Base-by-base conservation (phyloP, 768 basidiomycete genomes). In the Aureoboletus auriporus region DNA sequence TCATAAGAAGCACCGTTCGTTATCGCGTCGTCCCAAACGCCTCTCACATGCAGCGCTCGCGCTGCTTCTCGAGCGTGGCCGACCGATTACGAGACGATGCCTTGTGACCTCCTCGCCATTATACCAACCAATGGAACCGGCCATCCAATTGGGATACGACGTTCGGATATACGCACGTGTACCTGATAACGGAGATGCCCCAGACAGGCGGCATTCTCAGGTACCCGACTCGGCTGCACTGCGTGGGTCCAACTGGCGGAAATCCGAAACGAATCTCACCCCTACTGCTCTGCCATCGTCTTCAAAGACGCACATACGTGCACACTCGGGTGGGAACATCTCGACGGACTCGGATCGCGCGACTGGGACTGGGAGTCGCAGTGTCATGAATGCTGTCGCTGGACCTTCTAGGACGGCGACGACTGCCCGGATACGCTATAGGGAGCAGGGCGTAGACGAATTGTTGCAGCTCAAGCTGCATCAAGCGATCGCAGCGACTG, bases 391-490 rank as follows among this genome's bases (percentile, higher is more conserved):
- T 28, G 57, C 29, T 38, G 51, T 42, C 37, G 47, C 60, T 16
- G 62, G 47, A 2, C 49, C 51, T 29, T 49, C 57, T 33, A 45
- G 62, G 35, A 26, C 37, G 46, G 36, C 43, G 27, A 56, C 62
- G 12, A 55, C 65, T 10, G 58, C 61, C 28, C 77, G 80, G 31
- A 67, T 83, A 46, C 78, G 82, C 31, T 91, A 84, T 61, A 79
- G 89, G 48, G 91, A 94, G 61, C 93, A 98, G 68, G 93, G 91
- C 10, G 94, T 98, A 3, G 94, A 98, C 64, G 94, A 98, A 69
- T 75, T 96, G 23, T 70, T 98, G 42, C 93, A 96, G 67, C 75
- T 97, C 49, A 96, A 98, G 64, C 74, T 97, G 28, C 84, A 93
- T 55, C 92, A 94, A 63, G 85, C 86, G 10, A 73, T 97, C 44